Base-by-base conservation (phyloP, 75 land plant genomes). In the Cunninghamia lanceolata region DNA sequence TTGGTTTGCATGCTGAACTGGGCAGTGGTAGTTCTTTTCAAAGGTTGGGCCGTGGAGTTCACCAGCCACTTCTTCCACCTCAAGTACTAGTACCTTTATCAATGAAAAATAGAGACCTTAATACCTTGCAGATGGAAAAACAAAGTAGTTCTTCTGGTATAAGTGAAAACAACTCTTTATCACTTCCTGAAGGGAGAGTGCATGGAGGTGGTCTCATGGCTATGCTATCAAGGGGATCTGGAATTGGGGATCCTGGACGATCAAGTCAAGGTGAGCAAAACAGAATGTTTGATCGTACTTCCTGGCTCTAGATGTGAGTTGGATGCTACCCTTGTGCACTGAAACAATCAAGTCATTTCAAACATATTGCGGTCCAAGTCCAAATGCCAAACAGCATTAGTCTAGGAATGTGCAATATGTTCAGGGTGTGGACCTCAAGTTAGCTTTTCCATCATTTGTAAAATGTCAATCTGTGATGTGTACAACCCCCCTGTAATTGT, bases 131-230 rank as follows among this genome's bases (percentile, higher is more conserved):
- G 16, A 66, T 75, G 80, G 80, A 39, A 77, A 77, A 39, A 9
- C 88, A 86, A 38, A 87, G 87, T 3, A 75, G 88, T 45, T 39
- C 79, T 9, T 68, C 80, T 54, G 50, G 82, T 80, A 28, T 85
- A 16, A 79, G 43, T 39, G 83, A 83, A 7, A 35, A 19, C 42
- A 66, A 85, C 34, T 35, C 42, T 19, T 45, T 50, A 19, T 76
- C 82, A 3, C 78, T 88, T 77, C 92, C 96, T 2, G 97, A 95
- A 84, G 96, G 96, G 34, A 83, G 97, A 85, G 97, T 94, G 71
- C 97, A 93, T 87, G 96, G 96, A 40, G 96, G 96, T 63, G 86
- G 89, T 53, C 83, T 94, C 45, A 89, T 93, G 94, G 89, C 95
- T 36, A 85, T 93, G 85, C 89, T 96, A 19, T 82, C 88, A 36